phyloP scores from a whole-genome alignment of 1,284 basidiomycete genomes.

The Coniophora puteana region DNA sequence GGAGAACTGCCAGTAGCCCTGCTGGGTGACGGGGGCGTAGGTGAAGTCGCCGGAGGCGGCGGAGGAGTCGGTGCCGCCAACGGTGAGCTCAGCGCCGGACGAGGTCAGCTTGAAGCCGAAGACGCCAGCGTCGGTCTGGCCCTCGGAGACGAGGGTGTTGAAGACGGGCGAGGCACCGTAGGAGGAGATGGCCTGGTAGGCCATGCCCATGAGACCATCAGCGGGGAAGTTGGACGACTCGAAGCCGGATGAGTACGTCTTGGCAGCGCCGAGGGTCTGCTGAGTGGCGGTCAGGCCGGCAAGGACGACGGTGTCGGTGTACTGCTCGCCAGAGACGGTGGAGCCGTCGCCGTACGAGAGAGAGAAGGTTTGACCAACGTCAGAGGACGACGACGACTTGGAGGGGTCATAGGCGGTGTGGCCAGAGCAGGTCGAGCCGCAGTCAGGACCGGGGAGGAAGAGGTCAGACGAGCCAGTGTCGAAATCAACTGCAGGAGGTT shows the following conservation, averaged over 20 bases:
- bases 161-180: conserved; percentile 19
- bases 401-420: conserved; percentile 30
- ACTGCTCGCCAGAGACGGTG: conserved; percentile 46
- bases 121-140: conserved; percentile 18
- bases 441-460: conserved; percentile 33
- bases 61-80: conserved; percentile 51
- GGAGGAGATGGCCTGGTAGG: conserved; percentile 18
- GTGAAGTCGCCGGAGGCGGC: too few species aligned
- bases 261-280: conserved; percentile 29
- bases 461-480: conserved; percentile 30
- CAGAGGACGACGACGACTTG: conserved; percentile 32
- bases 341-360: conserved; percentile 57
- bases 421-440: conserved; percentile 23
- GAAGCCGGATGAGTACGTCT: conserved; percentile 19
- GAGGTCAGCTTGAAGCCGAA: conserved; percentile 41
- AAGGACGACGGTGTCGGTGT: conserved; percentile 43
- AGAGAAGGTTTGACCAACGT: conserved; percentile 32
- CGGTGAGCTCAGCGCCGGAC: conserved; percentile 45
- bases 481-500: conserved; percentile 26
- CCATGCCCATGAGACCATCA: conserved; percentile 33
- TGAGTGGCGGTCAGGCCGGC: conserved; percentile 20
- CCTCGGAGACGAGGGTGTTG: conserved; percentile 19
- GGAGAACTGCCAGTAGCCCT: conserved; percentile 26
- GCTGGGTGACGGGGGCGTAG: conserved; percentile 19
- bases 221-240: conserved; percentile 12